Evolutionary conservation across 148 eudicot genomes (phyloP), one percentile per base, ranked within the genome.

Genomic region (Fagopyrum tataricum): DNA sequence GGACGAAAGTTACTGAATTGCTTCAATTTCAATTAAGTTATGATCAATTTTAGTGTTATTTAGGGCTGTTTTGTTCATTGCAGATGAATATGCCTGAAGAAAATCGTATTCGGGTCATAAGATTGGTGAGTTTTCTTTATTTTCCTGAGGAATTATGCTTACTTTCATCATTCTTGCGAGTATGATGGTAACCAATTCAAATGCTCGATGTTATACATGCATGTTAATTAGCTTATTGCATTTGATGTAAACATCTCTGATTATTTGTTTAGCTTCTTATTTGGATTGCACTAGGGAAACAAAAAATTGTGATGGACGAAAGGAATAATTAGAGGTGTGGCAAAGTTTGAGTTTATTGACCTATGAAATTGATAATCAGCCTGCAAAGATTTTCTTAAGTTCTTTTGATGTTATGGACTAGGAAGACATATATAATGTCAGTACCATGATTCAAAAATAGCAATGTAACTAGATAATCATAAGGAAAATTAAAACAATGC

Each of bases 71-170:
- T 18, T 74, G 46, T 44, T 61, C 42, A 12, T 77, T 91, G 86
- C 96, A 95, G 98, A 77, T 88, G 67, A 95, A 86, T 13, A 81
- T 91, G 86, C 72, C 88, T 0, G 87, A 88, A 73, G 99, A 95
- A 74, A 80, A 72, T 69, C 97, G 97, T 7, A 72, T 85, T 59
- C 99, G 99, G 31, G 89, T 95, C 20, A 76, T 91, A 53, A 90
- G 92, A 81, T 67, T 95, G 96, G 99, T 92, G 49, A 91, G 96
- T 84, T 53, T 64, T 52, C 7, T 46, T 46, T 14, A 61, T 61
- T 26, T 12, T 10, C 41, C 4, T 7, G 4, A 13, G 23, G n/a
- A 56, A 56, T 6, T 46, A 3, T 46, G 10, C 13, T 13, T 13
- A 46, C 49, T 46, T 6, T 13, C 49, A 46, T 46, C 49, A 46